Evolutionary conservation across 192 early-diverging fungal genomes (phyloP), one percentile per base, ranked within the genome.

Genomic region (Coemansia sp.): DNA sequence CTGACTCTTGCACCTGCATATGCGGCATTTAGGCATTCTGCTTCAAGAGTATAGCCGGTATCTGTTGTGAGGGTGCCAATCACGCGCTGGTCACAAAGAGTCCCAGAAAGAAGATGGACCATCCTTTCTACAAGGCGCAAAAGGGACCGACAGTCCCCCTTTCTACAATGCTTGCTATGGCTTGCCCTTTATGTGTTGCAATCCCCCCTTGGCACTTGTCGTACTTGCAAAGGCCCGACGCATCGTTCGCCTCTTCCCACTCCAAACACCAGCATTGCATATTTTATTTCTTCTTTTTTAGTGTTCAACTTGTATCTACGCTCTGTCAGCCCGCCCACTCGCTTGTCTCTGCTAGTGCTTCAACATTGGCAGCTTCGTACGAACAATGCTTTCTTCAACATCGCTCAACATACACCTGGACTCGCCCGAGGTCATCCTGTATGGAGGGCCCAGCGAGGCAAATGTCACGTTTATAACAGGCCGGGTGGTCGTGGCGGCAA

Each of bases 31-130:
- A 53, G 77, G 77, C 8, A 58, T 80, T 15, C 43, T 80, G 22
- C 58, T 80, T 17, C 77, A 80, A 39, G 77, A 80, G 33, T 62
- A 80, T 48, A 59, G 64, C 54, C 53, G 53, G 22, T 43, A 62
- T 40, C 55, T 80, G 4, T n/a, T 80, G 24, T 70, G 48, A 56
- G 17, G 32, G 29, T 33, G 33, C 27, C 48, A 17, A 17, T 7
- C 24, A 6, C 48, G 32, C 32, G 8, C 17, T 18, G 15, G 7
- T 53, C 50, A 8, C 50, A 53, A 53, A 52, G 43, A 19, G 43
- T n/a, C 46, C 46, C 26, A 50, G 46, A 50, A 50, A 50, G 46
- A 29, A 14, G 46, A 50, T 26, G 24, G 11, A 8, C 19, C 26
- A 50, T 22, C 12, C 46, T 50, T 50, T 50, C 46, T 27, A 50